A percentile compares a stretch with the other conserved stretches of the same genome.
phyloP scores from a whole-genome alignment of 192 early-diverging fungal genomes.

The Dissophora globulifera region DNA sequence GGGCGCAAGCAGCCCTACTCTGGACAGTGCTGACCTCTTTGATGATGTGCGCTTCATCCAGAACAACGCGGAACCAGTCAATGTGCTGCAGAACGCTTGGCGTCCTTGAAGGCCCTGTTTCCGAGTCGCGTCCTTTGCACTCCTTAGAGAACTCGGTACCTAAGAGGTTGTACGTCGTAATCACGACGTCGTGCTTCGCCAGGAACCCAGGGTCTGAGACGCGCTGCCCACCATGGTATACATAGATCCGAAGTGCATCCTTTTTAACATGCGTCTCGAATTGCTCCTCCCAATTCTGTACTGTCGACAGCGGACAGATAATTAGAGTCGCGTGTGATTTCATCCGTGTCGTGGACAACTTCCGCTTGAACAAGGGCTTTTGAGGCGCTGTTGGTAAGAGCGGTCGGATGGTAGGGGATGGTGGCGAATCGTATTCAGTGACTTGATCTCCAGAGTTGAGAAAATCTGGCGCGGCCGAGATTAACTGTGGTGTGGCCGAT shows the following conservation, averaged over 20 bases:
- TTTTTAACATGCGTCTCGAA: conserved; percentile 48
- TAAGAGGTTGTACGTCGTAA: conserved; percentile 63
- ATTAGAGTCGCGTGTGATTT: conserved; percentile 64
- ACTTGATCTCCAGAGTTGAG: conserved; percentile 27
- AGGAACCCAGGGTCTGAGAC: conserved; percentile 29
- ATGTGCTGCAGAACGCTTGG: conserved; percentile 66
- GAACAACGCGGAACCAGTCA: conserved; percentile 86
- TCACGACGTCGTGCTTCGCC: conserved; percentile 57
- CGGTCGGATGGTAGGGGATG: conserved; percentile 12
- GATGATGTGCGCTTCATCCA: conserved; percentile 96
- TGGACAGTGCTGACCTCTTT: conserved; percentile 83
- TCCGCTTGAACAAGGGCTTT: conserved; percentile 23
- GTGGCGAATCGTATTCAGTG: conserved; percentile 45
- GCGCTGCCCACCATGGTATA: conserved; percentile 62
- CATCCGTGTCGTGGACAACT: conserved; percentile 15
- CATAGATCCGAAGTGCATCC: conserved; percentile 55
- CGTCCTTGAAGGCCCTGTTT: conserved; percentile 18
- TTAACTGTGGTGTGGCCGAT: neutral
- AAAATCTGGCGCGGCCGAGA: conserved; percentile 23
- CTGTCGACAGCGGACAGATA: conserved; percentile 62
- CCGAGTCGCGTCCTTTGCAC: conserved; percentile 37
- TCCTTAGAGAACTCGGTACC: conserved; percentile 58
- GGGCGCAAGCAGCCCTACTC: conserved; percentile 74
- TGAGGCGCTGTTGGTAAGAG: conserved; percentile 20
- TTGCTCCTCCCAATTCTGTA: conserved; percentile 66